Conservation (phyloP, 2,329 filamentous ascomycete species). For the Diaporthe sp. region DNA sequence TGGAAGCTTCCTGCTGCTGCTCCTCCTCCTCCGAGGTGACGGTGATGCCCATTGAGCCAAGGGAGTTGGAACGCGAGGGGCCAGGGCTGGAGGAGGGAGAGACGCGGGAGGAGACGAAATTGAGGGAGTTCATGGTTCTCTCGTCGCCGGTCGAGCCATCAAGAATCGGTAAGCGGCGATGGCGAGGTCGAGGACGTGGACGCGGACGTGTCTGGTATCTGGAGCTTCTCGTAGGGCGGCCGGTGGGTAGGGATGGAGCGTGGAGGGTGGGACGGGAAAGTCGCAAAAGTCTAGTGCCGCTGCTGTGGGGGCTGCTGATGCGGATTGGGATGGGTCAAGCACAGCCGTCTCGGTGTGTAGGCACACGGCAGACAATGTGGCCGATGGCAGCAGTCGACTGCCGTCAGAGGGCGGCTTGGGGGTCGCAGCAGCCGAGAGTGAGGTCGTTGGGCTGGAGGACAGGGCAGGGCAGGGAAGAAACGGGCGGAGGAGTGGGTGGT, state of each 20-base stretch:
- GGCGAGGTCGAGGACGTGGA: not conserved
- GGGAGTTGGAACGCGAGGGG: constrained; percentile 73
- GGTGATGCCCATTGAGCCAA: constrained; percentile 66
- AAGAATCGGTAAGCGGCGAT: constrained; percentile 44
- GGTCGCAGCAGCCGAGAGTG: constrained; percentile 21
- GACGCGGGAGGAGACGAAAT: constrained; percentile 90
- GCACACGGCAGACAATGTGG: constrained; percentile 20
- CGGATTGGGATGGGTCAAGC: constrained; percentile 7
- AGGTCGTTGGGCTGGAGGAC: constrained; percentile 23
- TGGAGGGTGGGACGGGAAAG: constrained; percentile 2
- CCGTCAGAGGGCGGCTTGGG: constrained; percentile 19
- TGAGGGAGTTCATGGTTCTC: constrained; percentile 94
- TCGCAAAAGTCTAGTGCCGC: constrained; percentile 18
- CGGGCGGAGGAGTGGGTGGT: constrained; percentile 17
- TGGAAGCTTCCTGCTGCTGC: constrained; percentile 49
- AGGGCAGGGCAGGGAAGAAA: constrained; percentile 1
- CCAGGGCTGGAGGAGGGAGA: constrained; percentile 71
- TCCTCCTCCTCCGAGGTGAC: constrained; percentile 59
- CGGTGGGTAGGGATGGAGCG: constrained; percentile 26
- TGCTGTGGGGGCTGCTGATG: constrained; percentile 16
- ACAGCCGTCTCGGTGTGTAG: constrained; percentile 12
- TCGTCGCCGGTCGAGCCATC: constrained; percentile 68
- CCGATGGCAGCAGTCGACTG: constrained; percentile 28
- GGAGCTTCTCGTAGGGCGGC: constrained; percentile 13
- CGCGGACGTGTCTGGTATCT: constrained; percentile 14